Evolutionary conservation across 805 yeast genomes (phyloP).

Genomic region (Kluyveromyces lactis): DNA sequence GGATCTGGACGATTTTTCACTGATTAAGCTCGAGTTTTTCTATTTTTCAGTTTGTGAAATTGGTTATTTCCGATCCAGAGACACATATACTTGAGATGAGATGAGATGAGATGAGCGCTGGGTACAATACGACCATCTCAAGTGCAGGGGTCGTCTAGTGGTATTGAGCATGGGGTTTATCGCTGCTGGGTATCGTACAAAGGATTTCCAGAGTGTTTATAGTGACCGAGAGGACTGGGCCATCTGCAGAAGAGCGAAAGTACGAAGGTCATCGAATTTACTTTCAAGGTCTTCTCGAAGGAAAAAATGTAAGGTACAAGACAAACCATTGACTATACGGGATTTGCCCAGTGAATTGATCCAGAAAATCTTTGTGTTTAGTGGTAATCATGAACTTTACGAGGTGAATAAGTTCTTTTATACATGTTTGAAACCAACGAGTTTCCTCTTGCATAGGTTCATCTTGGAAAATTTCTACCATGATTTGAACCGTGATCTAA

Average conservation of each 20-base stretch:
- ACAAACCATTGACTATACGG: slow-evolving; percentile 1
- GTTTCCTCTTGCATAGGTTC: slow-evolving; percentile 8
- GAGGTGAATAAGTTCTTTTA: slow-evolving; percentile 14
- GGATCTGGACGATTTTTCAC: too few species aligned
- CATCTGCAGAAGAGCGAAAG: background rate
- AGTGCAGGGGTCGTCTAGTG: too few species aligned
- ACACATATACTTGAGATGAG: too few species aligned
- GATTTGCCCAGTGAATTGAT: slow-evolving; percentile 15
- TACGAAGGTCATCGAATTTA: background rate
- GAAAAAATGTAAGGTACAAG: slow-evolving; percentile 5
- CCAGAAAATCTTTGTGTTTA: slow-evolving; percentile 13
- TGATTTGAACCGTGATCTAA: slow-evolving; percentile 1
- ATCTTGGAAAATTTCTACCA: slow-evolving; percentile 6
- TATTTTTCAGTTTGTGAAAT: too few species aligned
- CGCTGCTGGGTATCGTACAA: background rate
- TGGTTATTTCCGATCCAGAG: too few species aligned
- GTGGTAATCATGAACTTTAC: slow-evolving; percentile 10
- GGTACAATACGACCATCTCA: too few species aligned
- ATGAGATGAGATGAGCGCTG: too few species aligned
- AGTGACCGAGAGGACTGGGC: background rate
- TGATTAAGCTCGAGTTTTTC: too few species aligned
- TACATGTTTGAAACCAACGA: slow-evolving; percentile 11
- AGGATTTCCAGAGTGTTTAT: background rate
- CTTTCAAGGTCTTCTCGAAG: too few species aligned
- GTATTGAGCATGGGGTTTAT: slow-evolving; percentile 1